Conservation (phyloP, 352 stramenopile species). For the Phytophthora pistaciae region DNA sequence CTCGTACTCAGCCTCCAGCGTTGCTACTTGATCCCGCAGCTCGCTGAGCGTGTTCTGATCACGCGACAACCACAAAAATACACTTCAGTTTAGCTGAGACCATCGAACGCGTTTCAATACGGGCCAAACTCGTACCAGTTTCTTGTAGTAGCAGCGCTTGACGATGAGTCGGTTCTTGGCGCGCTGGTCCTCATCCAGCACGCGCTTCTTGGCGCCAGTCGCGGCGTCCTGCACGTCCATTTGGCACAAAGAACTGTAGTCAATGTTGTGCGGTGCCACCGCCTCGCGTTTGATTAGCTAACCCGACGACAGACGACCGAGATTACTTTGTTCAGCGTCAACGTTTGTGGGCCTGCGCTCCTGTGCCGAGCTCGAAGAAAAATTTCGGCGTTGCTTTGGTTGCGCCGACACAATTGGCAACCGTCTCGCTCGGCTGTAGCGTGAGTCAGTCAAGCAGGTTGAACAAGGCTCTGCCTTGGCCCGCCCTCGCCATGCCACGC, state of each 20-base stretch:
- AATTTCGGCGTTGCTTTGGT: constrained; percentile 16
- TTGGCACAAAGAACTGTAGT: constrained; percentile 10
- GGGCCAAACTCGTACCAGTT: constrained; percentile 43
- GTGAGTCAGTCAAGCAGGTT: constrained; percentile 18
- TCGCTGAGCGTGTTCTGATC: constrained; percentile 63
- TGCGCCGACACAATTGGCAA: constrained; percentile 17
- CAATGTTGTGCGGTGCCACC: constrained; percentile 15
- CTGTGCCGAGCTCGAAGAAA: constrained; percentile 26
- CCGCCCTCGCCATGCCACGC: constrained; percentile 1
- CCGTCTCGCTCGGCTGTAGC: neutral
- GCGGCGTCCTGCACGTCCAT: constrained; percentile 17
- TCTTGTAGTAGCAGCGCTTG: constrained; percentile 82
- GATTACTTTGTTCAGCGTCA: constrained; percentile 31
- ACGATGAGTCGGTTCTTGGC: constrained; percentile 69
- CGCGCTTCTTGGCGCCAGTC: constrained; percentile 13
- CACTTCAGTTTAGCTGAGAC: constrained; percentile 9
- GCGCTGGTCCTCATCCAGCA: constrained; percentile 43
- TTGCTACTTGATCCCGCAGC: constrained; percentile 49
- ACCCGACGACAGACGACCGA: constrained; percentile 19
- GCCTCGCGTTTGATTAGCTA: constrained; percentile 22
- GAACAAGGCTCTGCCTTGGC: constrained; percentile 6
- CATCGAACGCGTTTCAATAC: neutral
- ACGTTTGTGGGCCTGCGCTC: constrained; percentile 1
- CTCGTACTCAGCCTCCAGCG: constrained; percentile 54
- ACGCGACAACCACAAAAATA: neutral